Conservation (phyloP, 768 basidiomycete species). For the Postia placenta region DNA sequence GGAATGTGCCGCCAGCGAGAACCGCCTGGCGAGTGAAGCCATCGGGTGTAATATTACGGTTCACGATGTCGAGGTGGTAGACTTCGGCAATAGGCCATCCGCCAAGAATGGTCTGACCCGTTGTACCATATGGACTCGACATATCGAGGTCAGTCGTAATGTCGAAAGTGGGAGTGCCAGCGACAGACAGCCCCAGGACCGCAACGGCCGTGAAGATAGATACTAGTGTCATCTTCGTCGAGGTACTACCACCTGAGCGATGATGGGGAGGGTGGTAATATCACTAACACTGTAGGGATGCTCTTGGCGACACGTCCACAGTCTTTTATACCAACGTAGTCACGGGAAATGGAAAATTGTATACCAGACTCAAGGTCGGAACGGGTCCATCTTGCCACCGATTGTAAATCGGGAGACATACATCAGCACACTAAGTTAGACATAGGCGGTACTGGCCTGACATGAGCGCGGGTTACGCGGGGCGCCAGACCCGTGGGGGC, state of each 20-base stretch:
- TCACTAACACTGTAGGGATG: background rate
- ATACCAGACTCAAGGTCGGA: background rate
- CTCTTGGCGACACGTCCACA: background rate
- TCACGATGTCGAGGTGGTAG: constrained; percentile 16
- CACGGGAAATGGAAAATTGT: background rate
- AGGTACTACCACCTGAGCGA: background rate
- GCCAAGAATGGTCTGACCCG: background rate
- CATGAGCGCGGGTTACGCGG: background rate
- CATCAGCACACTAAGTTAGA: background rate
- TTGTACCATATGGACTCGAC: background rate
- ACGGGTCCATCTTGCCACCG: background rate
- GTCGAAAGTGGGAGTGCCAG: background rate
- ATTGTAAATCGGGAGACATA: background rate
- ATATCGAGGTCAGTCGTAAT: background rate
- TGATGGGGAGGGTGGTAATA: background rate
- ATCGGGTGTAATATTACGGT: constrained; percentile 19
- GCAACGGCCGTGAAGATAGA: background rate
- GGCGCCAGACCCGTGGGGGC: background rate
- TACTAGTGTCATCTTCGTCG: background rate
- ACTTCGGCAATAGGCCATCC: background rate
- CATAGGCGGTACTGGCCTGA: background rate
- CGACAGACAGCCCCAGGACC: background rate
- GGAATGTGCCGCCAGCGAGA: constrained; percentile 41
- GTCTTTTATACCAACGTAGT: background rate
- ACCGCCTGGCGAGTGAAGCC: constrained; percentile 27